Evolutionary conservation across 352 stramenopile genomes (phyloP), one percentile per base, ranked within the genome.

Genomic region (Phytopythium montanum): DNA sequence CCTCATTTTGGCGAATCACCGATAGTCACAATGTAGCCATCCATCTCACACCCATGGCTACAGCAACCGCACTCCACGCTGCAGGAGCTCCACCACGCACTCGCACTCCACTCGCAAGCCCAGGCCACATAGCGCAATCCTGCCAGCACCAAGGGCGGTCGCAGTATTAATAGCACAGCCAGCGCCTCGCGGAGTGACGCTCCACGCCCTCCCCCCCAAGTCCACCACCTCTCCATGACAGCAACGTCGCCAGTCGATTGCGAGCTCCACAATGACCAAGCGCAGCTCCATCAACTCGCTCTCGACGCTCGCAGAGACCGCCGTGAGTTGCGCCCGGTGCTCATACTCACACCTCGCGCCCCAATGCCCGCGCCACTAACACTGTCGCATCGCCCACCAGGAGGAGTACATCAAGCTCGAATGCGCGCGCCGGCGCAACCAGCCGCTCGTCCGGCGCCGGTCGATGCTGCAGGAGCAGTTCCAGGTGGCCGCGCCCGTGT

Each of bases 341-440:
- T 38, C 9, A 38, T n/a, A n/a, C n/a, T n/a, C n/a, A n/a, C n/a
- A n/a, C 10, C 33, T 12, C 33, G 33, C 33, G 8, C 0, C 14
- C 33, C 33, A n/a, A 5, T 12, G 4, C 26, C 41, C 23, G 19
- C 1, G 9, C 29, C 36, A 53, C 12, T 64, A n/a, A 55, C n/a
- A 1, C 33, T 25, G 33, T 55, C 14, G n/a, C 36, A 9, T 50
- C 9, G 3, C 13, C 3, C 44, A 31, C 18, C 44, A 90, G 78
- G 81, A 86, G 23, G 64, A 86, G 29, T 79, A 75, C 42, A 76
- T 87, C 49, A 75, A 82, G 39, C 61, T 86, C 31, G 77, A 87
- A 73, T 83, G 66, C 44, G 69, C 61, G 28, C 76, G 76, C 1
- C 66, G 78, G 18, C 78, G 78, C 52, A 85, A 86, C 39, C 72